Evolutionary conservation across 768 basidiomycete genomes (phyloP).

Genomic region (Tubosaeta brunneosetosa): DNA sequence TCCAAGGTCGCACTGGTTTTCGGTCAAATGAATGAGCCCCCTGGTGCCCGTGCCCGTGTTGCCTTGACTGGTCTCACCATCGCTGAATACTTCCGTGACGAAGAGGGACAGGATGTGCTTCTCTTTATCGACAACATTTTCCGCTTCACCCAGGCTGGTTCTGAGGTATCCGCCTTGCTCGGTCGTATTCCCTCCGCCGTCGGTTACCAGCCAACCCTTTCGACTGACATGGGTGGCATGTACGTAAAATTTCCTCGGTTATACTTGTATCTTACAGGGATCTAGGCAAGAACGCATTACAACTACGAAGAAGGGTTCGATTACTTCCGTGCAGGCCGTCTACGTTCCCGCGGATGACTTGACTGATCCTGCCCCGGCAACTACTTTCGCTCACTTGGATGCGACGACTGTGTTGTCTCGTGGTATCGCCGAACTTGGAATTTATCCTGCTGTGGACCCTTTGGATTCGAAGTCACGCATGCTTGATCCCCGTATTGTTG

Average conservation of each 20-base stretch:
- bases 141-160: slow-evolving; percentile 99
- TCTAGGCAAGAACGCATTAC: slow-evolving; percentile 98
- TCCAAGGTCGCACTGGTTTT: slow-evolving; percentile 99
- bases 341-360: slow-evolving; percentile 99
- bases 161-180: slow-evolving; percentile 98
- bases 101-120: slow-evolving; percentile 99
- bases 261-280: slow-evolving; percentile 4
- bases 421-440: slow-evolving; percentile 97
- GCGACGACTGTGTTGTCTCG: slow-evolving; percentile 99
- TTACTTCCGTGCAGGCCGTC: slow-evolving; percentile 99
- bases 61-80: slow-evolving; percentile 98
- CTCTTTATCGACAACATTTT: slow-evolving; percentile 99
- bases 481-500: slow-evolving; percentile 99
- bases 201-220: slow-evolving; percentile 99
- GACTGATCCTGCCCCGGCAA: slow-evolving; percentile 99
- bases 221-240: slow-evolving; percentile 99
- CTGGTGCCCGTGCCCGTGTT: slow-evolving; percentile 99
- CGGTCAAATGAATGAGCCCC: slow-evolving; percentile 99
- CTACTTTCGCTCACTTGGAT: slow-evolving; percentile 99
- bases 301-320: slow-evolving; percentile 99
- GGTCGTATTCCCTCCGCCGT: slow-evolving; percentile 99
- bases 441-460: slow-evolving; percentile 99
- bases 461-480: slow-evolving; percentile 99
- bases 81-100: slow-evolving; percentile 99
- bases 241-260: slow-evolving; percentile 35